Percentiles rank a stretch among this genome's conserved stretches.
These are phyloP conservation scores for Collariella sp. DNA, from an alignment of 495 filamentous ascomycete genomes.

Conservation along the genomic window DNA sequence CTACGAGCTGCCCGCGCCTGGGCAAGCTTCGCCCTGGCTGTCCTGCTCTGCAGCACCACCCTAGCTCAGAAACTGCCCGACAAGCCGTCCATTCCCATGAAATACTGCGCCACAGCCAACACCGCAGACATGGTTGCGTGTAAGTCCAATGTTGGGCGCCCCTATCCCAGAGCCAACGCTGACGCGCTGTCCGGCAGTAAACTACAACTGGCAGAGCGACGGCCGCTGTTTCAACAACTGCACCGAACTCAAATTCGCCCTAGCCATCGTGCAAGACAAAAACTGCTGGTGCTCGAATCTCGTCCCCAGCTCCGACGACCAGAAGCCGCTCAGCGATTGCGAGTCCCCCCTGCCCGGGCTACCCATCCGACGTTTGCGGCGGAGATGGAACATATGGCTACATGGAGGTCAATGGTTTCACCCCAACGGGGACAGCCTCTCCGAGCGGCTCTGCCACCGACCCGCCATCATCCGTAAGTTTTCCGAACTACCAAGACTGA, in stretches of 20 bases:
- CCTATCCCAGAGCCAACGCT: neutral
- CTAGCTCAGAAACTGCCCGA: neutral
- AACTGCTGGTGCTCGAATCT: constrained; percentile 40
- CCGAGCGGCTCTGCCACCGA: constrained; percentile 1
- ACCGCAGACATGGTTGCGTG: constrained; percentile 29
- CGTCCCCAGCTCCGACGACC: constrained; percentile 24
- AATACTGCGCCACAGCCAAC: constrained; percentile 37
- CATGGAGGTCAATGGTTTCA: constrained; percentile 20
- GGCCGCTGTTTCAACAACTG: constrained; percentile 38
- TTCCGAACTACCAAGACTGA: neutral
- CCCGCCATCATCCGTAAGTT: constrained; percentile 16
- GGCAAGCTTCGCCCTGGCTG: constrained; percentile 14
- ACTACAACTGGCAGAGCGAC: constrained; percentile 38
- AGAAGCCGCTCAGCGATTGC: constrained; percentile 29
- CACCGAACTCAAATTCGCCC: constrained; percentile 22
- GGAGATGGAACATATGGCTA: constrained; percentile 34
- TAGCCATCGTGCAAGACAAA: constrained; percentile 32
- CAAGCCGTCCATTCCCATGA: constrained; percentile 25
- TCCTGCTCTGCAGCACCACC: constrained; percentile 9
- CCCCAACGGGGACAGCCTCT: constrained; percentile 25
- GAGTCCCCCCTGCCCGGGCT: constrained; percentile 34
- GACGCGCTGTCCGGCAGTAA: constrained; percentile 18
- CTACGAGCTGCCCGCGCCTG: constrained; percentile 16
- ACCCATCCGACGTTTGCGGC: constrained; percentile 34
- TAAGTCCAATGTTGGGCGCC: constrained; percentile 16